A percentile compares a stretch with the other conserved stretches of the same genome.
These are phyloP conservation scores for Ophiostoma fasciatum DNA, from an alignment of 2,329 filamentous ascomycete species.

Conservation along the genomic window DNA sequence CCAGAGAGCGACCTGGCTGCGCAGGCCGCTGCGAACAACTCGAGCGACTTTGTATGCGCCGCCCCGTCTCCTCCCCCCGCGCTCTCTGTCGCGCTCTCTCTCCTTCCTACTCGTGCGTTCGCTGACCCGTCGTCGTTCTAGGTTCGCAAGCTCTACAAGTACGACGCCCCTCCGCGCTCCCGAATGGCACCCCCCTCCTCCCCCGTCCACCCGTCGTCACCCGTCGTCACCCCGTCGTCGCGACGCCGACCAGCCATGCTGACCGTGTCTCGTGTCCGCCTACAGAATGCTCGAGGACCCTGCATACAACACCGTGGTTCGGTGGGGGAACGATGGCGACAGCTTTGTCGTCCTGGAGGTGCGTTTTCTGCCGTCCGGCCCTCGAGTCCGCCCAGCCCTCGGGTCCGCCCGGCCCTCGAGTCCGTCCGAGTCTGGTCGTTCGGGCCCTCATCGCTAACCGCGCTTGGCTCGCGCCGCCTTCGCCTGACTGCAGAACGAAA, in stretches of 20 bases:
- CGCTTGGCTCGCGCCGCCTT: background rate
- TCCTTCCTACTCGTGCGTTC: background rate
- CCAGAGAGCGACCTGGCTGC: slow-evolving; percentile 23
- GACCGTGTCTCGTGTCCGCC: slow-evolving; percentile 7
- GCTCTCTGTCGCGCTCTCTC: background rate
- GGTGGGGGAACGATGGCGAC: slow-evolving; percentile 89
- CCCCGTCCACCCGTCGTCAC: slow-evolving; percentile 5
- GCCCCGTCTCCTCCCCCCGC: background rate
- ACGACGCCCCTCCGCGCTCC: slow-evolving; percentile 18
- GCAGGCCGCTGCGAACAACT: slow-evolving; percentile 50
- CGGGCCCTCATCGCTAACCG: background rate
- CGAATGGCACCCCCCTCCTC: too few relatives aligned
- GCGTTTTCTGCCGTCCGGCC: slow-evolving; percentile 16
- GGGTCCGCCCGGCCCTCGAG: too few relatives aligned
- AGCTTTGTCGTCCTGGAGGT: slow-evolving; percentile 97
- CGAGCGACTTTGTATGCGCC: slow-evolving; percentile 81
- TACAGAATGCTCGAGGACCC: slow-evolving; percentile 90
- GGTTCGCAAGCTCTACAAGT: slow-evolving; percentile 99
- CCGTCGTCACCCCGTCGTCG: too few relatives aligned
- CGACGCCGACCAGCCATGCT: too few relatives aligned
- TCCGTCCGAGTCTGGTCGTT: background rate
- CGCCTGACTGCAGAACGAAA: slow-evolving; percentile 59
- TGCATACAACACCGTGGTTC: slow-evolving; percentile 78
- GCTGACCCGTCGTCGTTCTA: slow-evolving; percentile 22
- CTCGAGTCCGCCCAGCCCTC: too few relatives aligned